Conservation (phyloP, 2,329 filamentous ascomycete genomes). For the Trichoderma pleuroti region DNA sequence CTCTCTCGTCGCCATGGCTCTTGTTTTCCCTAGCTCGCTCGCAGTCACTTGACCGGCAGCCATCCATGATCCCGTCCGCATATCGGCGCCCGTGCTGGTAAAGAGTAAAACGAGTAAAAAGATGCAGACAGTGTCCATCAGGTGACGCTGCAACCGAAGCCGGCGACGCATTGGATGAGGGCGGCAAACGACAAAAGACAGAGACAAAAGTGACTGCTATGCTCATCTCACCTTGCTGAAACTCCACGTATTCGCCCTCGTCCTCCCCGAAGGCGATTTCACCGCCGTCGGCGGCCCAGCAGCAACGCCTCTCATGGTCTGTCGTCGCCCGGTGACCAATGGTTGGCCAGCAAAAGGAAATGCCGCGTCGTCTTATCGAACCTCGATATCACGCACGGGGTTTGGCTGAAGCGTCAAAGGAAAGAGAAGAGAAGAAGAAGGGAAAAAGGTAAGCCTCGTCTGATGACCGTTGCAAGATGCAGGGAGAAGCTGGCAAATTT, state of each 20-base stretch:
- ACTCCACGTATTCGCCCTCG: slow-evolving; percentile 39
- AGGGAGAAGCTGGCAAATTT: neutral
- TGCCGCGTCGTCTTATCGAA: neutral
- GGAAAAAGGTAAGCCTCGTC: neutral
- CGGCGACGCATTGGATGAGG: neutral
- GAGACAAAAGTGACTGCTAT: neutral
- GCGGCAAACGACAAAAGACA: neutral
- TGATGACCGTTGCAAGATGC: neutral
- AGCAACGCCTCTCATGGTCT: slow-evolving; percentile 34
- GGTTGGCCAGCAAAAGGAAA: neutral
- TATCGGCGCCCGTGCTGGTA: neutral
- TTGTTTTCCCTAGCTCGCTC: neutral
- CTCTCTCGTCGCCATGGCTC: neutral
- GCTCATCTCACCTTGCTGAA: slow-evolving; percentile 37
- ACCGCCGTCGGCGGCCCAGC: slow-evolving; percentile 34
- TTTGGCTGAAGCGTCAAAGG: neutral
- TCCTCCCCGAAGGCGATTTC: slow-evolving; percentile 28
- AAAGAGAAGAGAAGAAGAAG: neutral
- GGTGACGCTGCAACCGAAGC: neutral
- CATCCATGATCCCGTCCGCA: neutral
- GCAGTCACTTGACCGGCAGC: slow-evolving; percentile 11
- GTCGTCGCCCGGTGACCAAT: neutral
- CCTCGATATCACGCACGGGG: neutral
- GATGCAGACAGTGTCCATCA: neutral
- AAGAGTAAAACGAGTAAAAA: neutral